Conservation (phyloP, 1,139 yeast genomes). For the Candida smagusa region DNA sequence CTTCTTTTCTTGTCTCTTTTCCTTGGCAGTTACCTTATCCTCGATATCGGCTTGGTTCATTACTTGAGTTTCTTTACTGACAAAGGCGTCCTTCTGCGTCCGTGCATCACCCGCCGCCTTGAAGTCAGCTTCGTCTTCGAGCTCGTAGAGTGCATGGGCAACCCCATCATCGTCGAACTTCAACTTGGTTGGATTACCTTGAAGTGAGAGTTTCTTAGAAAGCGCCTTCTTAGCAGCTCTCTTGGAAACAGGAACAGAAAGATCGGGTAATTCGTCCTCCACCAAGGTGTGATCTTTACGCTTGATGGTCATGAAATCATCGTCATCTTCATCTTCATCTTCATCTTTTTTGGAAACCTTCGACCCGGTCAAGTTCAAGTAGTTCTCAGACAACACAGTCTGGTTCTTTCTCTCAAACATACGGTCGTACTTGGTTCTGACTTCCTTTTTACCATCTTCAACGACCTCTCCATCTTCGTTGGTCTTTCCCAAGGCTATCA, state of each 20-base stretch:
- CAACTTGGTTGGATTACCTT: constrained; percentile 73
- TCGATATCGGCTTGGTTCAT: constrained; percentile 72
- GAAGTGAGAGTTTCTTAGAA: constrained; percentile 78
- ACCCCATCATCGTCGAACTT: constrained; percentile 92
- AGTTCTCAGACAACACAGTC: constrained; percentile 86
- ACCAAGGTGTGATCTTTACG: constrained; percentile 68
- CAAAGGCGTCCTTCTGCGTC: constrained; percentile 64
- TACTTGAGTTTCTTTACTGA: constrained; percentile 58
- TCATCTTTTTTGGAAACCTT: constrained; percentile 33
- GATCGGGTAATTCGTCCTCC: constrained; percentile 64
- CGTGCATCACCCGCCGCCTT: constrained; percentile 70
- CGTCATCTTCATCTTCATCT: constrained; percentile 43
- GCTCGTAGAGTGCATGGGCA: constrained; percentile 86
- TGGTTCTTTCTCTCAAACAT: constrained; percentile 96
- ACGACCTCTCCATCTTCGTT: constrained; percentile 65
- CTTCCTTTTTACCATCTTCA: constrained; percentile 24
- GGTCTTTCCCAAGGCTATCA: constrained; percentile 54
- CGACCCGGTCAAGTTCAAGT: constrained; percentile 61
- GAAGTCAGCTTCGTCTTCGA: constrained; percentile 89
- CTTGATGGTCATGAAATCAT: constrained; percentile 81
- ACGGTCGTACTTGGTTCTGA: constrained; percentile 86
- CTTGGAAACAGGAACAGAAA: constrained; percentile 66
- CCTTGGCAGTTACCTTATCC: constrained; percentile 80
- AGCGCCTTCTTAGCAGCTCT: constrained; percentile 86
- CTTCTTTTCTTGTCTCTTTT: constrained; percentile 84